Base-by-base conservation (phyloP, 306 rosid genomes). In the Pueraria montana region DNA sequence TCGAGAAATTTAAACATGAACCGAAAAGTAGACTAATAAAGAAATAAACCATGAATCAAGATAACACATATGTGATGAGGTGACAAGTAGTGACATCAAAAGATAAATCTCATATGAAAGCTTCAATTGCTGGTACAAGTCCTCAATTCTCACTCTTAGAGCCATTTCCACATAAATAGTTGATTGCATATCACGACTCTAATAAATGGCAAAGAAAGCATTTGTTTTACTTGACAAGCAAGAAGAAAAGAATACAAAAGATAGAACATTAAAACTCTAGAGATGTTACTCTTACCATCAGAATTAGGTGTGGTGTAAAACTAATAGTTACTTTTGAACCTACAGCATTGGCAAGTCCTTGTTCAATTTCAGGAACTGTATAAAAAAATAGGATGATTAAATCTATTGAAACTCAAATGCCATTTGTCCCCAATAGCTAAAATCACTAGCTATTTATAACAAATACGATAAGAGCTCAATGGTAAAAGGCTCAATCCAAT, bases 131-230 rank as follows among this genome's bases (percentile, higher is more conserved):
- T 90, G 88, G 87, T 87, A 65, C 84, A 96, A 87, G 76, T 93
- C 96, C 68, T 93, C 97, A 50, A 80, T 45, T 70, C 84, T 82
- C 76, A 90, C 91, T 55, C 96, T 97, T 4, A 92, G 83, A 88
- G 92, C 92, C 97, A 96, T 89, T 87, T 93, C 94, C 77, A 93
- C 96, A 84, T 93, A 96, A 45, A 93, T 96, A 45, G 96, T 96
- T 73, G 98, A 96, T 78, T 93, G 98, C 98, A 96, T 96, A 53
- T 98, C 99, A 24, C 98, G 98, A 66, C 61, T 93, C 99, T 96
- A 61, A 83, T 80, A 74, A 32, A 83, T 65, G 59, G 74, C 12
- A 66, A 80, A 58, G 50, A 46, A 61, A 40, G 70, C 23, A 77
- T 61, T 13, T 50, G 27, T 77, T 73, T 67, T 32, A 46, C 21